Percentiles rank a stretch among this genome's conserved stretches.
These are phyloP conservation scores for Claviceps sorghi DNA, from an alignment of 2,329 filamentous ascomycete species.

Conservation along the genomic window DNA sequence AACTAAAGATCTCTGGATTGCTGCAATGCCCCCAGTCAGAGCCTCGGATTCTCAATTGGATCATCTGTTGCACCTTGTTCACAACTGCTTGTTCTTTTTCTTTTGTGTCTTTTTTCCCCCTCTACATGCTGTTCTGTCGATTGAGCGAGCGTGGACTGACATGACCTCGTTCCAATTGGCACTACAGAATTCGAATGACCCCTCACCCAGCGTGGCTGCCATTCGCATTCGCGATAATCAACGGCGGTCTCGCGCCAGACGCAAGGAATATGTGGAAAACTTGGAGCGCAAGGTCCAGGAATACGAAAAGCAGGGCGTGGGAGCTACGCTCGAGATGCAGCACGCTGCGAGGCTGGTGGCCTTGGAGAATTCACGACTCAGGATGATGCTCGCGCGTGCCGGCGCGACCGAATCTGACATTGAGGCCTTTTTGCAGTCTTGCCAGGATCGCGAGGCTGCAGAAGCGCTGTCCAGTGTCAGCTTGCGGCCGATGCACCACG, in stretches of 20 bases:
- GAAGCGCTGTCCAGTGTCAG: constrained; percentile 11
- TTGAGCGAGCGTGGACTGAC: background rate
- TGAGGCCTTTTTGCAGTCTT: constrained; percentile 24
- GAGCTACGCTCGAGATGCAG: constrained; percentile 40
- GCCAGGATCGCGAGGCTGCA: constrained; percentile 18
- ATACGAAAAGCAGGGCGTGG: constrained; percentile 32
- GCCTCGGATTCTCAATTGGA: background rate
- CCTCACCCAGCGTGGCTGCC: constrained; percentile 18
- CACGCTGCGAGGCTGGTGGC: constrained; percentile 34
- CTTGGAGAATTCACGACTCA: constrained; percentile 31
- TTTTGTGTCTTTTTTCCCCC: background rate
- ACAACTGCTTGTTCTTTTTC: background rate
- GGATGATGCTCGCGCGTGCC: constrained; percentile 25
- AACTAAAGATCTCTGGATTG: background rate
- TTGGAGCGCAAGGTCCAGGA: constrained; percentile 32
- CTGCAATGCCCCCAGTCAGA: background rate
- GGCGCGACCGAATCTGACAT: constrained; percentile 26
- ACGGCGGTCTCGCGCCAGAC: constrained; percentile 36
- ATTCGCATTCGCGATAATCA: constrained; percentile 36
- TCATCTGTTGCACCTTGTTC: background rate
- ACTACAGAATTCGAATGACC: constrained; percentile 6
- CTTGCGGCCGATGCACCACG: constrained; percentile 5
- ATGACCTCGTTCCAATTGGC: background rate
- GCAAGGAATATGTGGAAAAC: constrained; percentile 32
- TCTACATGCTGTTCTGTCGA: background rate